Evolutionary conservation across 2,329 filamentous ascomycete genomes (phyloP).

Genomic region (Fusarium chuoi): DNA sequence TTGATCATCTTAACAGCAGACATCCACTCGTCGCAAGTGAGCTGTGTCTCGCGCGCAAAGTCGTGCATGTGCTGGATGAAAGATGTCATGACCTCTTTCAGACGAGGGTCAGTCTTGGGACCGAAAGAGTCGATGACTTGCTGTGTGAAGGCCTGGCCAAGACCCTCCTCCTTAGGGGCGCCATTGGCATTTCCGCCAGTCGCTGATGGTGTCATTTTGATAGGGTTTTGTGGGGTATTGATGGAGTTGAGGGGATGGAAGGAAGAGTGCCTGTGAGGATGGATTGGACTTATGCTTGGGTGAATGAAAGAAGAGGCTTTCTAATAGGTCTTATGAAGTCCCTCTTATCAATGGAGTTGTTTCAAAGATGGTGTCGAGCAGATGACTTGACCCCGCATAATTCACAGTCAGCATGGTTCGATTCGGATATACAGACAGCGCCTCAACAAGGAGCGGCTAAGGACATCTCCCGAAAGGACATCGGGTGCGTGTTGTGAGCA

Average conservation of each 20-base stretch:
- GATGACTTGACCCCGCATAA: conserved; percentile 33
- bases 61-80: conserved; percentile 82
- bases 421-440: conserved; percentile 19
- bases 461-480: conserved; percentile 5
- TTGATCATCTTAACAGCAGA: conserved; percentile 69
- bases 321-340: conserved; percentile 5
- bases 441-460: conserved; percentile 24
- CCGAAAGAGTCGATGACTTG: conserved; percentile 80
- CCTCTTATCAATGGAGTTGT: not conserved
- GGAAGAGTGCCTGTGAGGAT: not conserved
- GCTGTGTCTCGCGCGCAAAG: conserved; percentile 81
- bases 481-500: conserved; percentile 17
- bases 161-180: conserved; percentile 31
- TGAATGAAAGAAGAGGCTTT: not conserved
- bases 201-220: conserved; percentile 48
- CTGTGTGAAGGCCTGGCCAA: conserved; percentile 71
- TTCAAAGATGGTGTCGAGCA: conserved; percentile 7
- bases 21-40: conserved; percentile 85
- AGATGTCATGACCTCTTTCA: conserved; percentile 73
- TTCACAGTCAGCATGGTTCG: conserved; percentile 14
- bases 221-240: not conserved
- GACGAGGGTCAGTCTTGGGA: conserved; percentile 74
- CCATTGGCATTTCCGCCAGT: conserved; percentile 55
- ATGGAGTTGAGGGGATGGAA: not conserved
- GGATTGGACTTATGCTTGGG: not conserved